Percentiles rank a stretch among this genome's conserved stretches.
Conservation (phyloP, 2,329 filamentous ascomycete species). For the Calonectria multiphialidica region DNA sequence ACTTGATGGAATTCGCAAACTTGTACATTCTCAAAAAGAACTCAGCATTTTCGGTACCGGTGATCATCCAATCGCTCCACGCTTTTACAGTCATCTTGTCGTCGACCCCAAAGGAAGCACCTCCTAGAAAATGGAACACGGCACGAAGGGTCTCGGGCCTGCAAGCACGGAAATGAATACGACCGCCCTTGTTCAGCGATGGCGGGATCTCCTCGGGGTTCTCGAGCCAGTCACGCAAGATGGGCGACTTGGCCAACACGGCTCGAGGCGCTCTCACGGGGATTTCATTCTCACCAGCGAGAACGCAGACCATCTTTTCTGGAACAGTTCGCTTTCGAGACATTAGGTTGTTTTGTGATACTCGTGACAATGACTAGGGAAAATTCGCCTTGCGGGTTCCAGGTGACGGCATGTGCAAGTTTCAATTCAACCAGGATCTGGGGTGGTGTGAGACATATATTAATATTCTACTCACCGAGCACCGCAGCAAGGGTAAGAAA, state of each 20-base stretch:
- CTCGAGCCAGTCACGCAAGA: not conserved
- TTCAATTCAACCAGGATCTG: no score
- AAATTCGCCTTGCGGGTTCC: no score
- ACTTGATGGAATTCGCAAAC: not conserved
- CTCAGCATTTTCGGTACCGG: not conserved
- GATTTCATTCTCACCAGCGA: not conserved
- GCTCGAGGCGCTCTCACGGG: not conserved
- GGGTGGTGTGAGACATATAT: no score
- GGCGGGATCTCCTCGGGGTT: not conserved
- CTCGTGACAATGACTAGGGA: no score
- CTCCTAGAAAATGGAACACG: not conserved
- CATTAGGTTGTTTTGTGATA: no score
- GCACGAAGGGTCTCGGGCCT: not conserved
- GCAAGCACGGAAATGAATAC: not conserved
- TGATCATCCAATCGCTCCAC: not conserved
- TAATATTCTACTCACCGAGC: no score
- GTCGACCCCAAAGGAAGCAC: not conserved
- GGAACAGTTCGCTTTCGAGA: no score
- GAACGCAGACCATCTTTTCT: not conserved
- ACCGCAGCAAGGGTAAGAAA: no score
- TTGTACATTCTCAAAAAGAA: constrained; percentile 1
- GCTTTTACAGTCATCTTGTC: not conserved
- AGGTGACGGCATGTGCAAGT: no score
- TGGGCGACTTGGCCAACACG: not conserved
- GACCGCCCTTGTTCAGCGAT: not conserved